A percentile compares a stretch with the other conserved stretches of the same genome.
These are phyloP conservation scores for Saccharum spontaneum DNA, from an alignment of 176 grass and related monocot species.

Conservation along the genomic window DNA sequence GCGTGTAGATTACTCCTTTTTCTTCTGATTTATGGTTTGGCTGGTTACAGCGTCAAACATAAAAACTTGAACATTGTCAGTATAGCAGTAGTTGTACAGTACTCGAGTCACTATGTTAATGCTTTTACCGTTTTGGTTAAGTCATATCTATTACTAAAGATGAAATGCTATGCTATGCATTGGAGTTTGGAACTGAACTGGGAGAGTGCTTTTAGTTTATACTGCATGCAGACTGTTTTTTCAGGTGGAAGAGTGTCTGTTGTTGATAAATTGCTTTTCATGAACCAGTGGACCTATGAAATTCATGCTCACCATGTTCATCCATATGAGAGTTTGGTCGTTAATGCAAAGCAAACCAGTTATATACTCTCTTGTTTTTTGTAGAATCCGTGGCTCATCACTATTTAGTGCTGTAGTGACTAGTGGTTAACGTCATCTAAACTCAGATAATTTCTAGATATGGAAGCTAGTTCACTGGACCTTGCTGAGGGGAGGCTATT, in stretches of 20 bases:
- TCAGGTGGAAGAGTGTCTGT: not conserved
- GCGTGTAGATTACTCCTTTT: not conserved
- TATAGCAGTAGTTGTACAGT: not conserved
- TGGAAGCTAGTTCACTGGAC: not conserved
- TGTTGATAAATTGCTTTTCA: not conserved
- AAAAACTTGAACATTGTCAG: not conserved
- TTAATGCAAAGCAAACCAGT: not conserved
- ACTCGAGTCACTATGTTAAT: not conserved
- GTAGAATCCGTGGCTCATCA: not conserved
- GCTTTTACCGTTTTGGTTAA: not conserved
- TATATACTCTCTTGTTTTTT: not conserved
- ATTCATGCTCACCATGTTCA: not conserved
- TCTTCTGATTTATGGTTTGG: not conserved
- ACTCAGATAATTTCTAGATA: slow-evolving; percentile 6
- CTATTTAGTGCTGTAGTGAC: not conserved
- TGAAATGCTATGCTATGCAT: not conserved
- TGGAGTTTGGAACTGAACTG: not conserved
- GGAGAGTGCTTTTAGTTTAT: not conserved
- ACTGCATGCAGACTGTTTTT: not conserved
- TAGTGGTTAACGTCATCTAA: not conserved
- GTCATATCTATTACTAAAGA: not conserved
- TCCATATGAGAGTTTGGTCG: not conserved
- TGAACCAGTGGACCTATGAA: not conserved
- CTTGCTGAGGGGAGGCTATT: not conserved
- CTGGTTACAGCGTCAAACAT: not conserved